These are phyloP conservation scores for Tremella fuciformis DNA, from an alignment of 768 basidiomycete genomes.

Conservation along the genomic window DNA sequence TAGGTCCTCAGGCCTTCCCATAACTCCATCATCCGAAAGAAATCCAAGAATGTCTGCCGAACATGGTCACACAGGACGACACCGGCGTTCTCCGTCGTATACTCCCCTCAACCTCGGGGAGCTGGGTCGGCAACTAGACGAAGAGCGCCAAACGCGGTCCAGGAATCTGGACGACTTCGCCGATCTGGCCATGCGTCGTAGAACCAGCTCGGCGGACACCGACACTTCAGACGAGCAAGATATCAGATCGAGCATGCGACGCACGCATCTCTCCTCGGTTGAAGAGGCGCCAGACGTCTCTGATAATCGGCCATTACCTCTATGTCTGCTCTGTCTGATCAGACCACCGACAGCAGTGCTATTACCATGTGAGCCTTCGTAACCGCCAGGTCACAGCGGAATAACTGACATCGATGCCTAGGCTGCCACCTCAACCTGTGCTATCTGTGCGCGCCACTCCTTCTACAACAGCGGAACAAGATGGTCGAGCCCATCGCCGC, in stretches of 20 bases:
- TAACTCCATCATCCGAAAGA: too few relatives aligned
- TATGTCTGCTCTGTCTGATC: constrained; percentile 32
- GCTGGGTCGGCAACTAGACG: background rate
- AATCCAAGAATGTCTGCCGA: background rate
- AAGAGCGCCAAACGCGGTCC: background rate
- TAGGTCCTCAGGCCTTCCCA: too few relatives aligned
- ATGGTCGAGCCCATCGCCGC: background rate
- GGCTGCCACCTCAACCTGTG: constrained; percentile 39
- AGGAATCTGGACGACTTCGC: background rate
- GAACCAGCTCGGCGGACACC: too few relatives aligned
- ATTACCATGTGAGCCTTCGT: constrained; percentile 31
- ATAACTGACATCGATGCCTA: constrained; percentile 1
- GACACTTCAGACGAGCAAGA: background rate
- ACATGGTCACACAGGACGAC: background rate
- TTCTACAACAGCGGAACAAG: constrained; percentile 7
- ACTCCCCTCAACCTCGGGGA: background rate
- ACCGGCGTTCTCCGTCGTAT: too few relatives aligned
- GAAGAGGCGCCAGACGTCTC: background rate
- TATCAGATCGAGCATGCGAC: constrained; percentile 1
- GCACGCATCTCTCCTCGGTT: background rate
- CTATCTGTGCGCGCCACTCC: constrained; percentile 30
- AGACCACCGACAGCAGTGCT: constrained; percentile 34
- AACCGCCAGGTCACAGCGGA: background rate
- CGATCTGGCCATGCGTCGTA: background rate
- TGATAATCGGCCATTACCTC: constrained; percentile 18